Evolutionary conservation across 768 basidiomycete genomes (phyloP).

Genomic region (Coprinellus micaceus): DNA sequence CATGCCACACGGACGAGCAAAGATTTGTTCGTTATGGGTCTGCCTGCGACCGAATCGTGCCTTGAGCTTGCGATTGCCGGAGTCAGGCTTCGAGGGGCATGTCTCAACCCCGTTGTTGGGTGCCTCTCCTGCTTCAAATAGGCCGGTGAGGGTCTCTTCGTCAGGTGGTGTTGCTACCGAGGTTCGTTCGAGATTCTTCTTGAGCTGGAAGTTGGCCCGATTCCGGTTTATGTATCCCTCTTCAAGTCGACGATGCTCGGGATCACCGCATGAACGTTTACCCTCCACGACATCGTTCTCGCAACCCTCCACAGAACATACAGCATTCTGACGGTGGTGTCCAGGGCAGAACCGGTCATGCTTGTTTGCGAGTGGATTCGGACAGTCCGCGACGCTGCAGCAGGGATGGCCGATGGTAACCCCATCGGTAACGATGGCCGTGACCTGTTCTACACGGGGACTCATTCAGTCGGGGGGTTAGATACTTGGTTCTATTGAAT

Average conservation of each 20-base stretch:
- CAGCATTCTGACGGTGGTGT: slow-evolving; percentile 10
- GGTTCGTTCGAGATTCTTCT: slow-evolving; percentile 10
- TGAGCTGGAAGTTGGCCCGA: slow-evolving; percentile 25
- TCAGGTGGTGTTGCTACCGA: slow-evolving; percentile 7
- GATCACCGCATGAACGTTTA: slow-evolving; percentile 17
- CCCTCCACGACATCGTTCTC: slow-evolving; percentile 1
- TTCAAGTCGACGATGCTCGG: slow-evolving; percentile 22
- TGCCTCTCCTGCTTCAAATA: slow-evolving; percentile 3
- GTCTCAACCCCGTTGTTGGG: slow-evolving; percentile 1
- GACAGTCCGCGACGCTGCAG: slow-evolving; percentile 27
- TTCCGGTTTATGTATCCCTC: slow-evolving; percentile 9
- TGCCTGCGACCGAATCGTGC: slow-evolving; percentile 24
- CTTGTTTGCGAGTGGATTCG: slow-evolving; percentile 14
- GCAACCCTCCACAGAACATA: slow-evolving; percentile 23
- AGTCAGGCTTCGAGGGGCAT: slow-evolving; percentile 11
- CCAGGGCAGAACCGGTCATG: slow-evolving; percentile 20
- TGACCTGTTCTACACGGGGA: neutral
- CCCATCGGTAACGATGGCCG: slow-evolving; percentile 19
- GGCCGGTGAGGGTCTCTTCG: neutral
- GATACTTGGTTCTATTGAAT: neutral
- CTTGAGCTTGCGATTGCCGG: slow-evolving; percentile 18
- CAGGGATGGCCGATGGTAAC: slow-evolving; percentile 25
- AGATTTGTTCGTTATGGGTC: slow-evolving; percentile 29
- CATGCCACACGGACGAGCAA: slow-evolving; percentile 25
- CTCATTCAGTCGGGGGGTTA: neutral